Conservation (phyloP, 2,329 filamentous ascomycete genomes). For the Xylariaceae sp. region DNA sequence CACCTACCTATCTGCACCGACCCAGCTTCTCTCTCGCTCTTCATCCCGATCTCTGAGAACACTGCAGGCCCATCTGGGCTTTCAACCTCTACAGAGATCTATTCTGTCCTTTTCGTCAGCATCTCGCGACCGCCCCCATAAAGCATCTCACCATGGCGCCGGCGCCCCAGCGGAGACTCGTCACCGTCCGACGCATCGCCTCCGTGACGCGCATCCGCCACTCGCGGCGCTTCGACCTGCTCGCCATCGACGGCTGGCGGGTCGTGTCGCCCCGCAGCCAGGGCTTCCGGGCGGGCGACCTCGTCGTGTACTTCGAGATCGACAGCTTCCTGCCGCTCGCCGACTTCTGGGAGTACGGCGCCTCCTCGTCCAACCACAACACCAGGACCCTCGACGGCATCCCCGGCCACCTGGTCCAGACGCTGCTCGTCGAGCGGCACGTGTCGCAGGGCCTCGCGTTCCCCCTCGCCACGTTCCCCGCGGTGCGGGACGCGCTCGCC, state of each 20-base stretch:
- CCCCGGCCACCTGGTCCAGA: constrained; percentile 18
- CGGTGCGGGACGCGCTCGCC: constrained; percentile 10
- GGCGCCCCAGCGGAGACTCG: too few species aligned
- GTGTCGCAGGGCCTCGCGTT: constrained; percentile 25
- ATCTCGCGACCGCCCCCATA: too few species aligned
- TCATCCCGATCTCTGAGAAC: too few species aligned
- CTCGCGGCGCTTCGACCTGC: constrained; percentile 4
- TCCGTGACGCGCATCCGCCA: constrained; percentile 5
- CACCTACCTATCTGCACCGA: too few species aligned
- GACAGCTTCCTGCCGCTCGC: constrained; percentile 24
- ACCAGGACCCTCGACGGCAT: constrained; percentile 7
- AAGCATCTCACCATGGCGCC: too few species aligned
- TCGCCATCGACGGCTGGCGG: constrained; percentile 21
- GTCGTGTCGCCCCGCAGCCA: constrained; percentile 11
- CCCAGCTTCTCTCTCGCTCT: too few species aligned
- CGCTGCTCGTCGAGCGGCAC: constrained; percentile 7
- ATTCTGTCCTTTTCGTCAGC: too few species aligned
- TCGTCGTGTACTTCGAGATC: constrained; percentile 25
- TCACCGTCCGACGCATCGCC: constrained; percentile 18
- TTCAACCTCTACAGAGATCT: too few species aligned
- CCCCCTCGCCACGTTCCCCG: constrained; percentile 12
- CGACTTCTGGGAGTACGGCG: constrained; percentile 15
- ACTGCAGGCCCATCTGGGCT: too few species aligned
- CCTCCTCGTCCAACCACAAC: neutral
- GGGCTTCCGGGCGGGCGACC: constrained; percentile 13